Conservation (phyloP, 2,329 filamentous ascomycete genomes). For the Aspergillus pseudoterreus region DNA sequence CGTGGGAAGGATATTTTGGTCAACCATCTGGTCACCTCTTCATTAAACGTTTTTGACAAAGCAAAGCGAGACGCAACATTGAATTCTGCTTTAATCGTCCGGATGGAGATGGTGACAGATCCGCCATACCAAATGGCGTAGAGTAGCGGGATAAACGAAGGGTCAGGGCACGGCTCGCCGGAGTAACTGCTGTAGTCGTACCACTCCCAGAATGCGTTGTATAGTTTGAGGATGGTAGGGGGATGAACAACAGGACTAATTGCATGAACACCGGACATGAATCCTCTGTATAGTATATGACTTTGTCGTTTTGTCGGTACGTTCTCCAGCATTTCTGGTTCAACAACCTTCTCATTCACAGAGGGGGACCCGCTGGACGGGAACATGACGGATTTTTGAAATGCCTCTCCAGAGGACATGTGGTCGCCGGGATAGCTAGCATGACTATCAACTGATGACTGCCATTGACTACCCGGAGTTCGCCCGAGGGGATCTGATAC, state of each 20-base stretch:
- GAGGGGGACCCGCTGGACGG: conserved; percentile 35
- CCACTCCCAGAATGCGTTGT: conserved; percentile 46
- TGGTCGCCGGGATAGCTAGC: conserved; percentile 4
- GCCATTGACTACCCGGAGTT: conserved; percentile 18
- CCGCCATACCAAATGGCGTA: conserved; percentile 49
- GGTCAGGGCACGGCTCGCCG: conserved; percentile 35
- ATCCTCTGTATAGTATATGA: conserved; percentile 45
- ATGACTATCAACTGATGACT: conserved; percentile 15
- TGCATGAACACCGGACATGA: conserved; percentile 45
- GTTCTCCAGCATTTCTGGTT: conserved; percentile 39
- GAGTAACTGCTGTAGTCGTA: conserved; percentile 38
- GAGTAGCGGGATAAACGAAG: conserved; percentile 42
- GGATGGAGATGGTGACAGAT: conserved; percentile 42
- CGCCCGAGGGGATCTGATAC: conserved; percentile 15
- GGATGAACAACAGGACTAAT: conserved; percentile 45
- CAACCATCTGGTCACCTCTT: conserved; percentile 43
- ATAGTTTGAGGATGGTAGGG: conserved; percentile 39
- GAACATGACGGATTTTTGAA: conserved; percentile 36
- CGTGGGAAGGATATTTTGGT: conserved; percentile 43
- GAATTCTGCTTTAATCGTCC: conserved; percentile 40
- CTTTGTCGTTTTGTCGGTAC: conserved; percentile 44
- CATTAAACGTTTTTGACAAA: conserved; percentile 37
- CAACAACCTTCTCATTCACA: conserved; percentile 28
- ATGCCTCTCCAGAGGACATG: conserved; percentile 25
- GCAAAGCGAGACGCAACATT: conserved; percentile 31